phyloP scores from a whole-genome alignment of 2,329 filamentous ascomycete species.

The Curvularia spicifera region DNA sequence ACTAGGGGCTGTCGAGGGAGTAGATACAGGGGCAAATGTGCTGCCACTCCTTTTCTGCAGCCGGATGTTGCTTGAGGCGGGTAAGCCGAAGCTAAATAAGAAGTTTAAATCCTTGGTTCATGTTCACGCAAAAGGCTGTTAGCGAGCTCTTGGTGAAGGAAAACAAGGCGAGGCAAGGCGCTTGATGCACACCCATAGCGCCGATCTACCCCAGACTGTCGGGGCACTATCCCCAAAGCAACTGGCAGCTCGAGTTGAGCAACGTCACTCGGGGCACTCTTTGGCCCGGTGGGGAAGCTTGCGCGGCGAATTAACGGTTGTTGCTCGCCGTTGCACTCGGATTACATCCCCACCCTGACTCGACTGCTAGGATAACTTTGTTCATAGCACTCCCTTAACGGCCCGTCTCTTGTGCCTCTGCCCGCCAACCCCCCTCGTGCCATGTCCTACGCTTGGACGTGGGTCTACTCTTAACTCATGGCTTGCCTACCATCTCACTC shows the following conservation, averaged over 20 bases:
- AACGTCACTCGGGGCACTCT: conserved; percentile 18
- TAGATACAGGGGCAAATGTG: neutral
- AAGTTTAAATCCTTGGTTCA: neutral
- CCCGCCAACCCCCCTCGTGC: neutral
- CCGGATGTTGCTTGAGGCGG: neutral
- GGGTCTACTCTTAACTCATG: neutral
- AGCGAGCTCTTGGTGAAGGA: neutral
- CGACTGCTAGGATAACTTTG: neutral
- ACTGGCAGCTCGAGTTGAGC: conserved; percentile 19
- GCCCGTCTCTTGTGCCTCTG: neutral
- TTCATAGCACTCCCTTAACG: neutral
- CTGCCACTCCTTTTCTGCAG: no score
- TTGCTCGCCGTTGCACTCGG: neutral
- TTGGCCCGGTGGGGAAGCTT: conserved; percentile 6
- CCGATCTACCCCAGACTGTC: conserved; percentile 27
- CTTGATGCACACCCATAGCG: neutral
- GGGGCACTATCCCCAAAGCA: neutral
- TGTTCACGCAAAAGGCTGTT: neutral
- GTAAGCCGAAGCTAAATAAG: neutral
- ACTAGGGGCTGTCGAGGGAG: neutral
- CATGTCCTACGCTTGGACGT: neutral
- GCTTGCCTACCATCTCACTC: neutral
- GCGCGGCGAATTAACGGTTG: neutral
- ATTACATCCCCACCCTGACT: neutral
- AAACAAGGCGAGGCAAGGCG: neutral